A percentile compares a stretch with the other conserved stretches of the same genome.
phyloP scores from a whole-genome alignment of 441 rosid genomes.

The Mallotus repandus region DNA sequence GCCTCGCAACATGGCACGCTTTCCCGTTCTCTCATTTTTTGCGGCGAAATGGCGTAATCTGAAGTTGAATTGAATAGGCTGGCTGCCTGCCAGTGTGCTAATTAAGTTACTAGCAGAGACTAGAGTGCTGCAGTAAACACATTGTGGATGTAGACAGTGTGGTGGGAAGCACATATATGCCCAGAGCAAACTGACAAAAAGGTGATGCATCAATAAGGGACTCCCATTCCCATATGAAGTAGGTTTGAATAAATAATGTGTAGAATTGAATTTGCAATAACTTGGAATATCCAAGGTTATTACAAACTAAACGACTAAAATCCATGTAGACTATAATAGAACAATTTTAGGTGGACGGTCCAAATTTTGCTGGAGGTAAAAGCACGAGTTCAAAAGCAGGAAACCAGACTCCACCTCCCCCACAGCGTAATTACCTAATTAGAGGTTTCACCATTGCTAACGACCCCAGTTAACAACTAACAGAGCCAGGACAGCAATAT shows the following conservation, averaged over 20 bases:
- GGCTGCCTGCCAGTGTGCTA: background rate
- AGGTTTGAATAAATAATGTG: background rate
- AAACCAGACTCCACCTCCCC: background rate
- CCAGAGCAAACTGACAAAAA: background rate
- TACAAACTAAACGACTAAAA: background rate
- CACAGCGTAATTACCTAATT: background rate
- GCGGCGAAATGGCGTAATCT: too few relatives aligned
- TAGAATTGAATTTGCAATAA: background rate
- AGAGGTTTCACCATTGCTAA: too few relatives aligned
- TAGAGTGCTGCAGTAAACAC: background rate
- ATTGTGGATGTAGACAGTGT: background rate
- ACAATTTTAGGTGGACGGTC: background rate
- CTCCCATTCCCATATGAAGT: background rate
- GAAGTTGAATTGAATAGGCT: background rate
- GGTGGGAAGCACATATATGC: background rate
- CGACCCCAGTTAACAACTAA: too few relatives aligned
- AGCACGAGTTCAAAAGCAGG: background rate
- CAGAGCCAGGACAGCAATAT: too few relatives aligned
- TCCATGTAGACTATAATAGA: background rate
- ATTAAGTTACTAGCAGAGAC: too few relatives aligned
- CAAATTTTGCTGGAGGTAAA: background rate
- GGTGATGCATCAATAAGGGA: too few relatives aligned
- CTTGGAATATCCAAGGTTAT: background rate
- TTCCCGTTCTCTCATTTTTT: background rate
- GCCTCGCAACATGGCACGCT: conserved; percentile 8